These are phyloP conservation scores for Exophiala lecanii-corni DNA, from an alignment of 2,329 filamentous ascomycete species.

Conservation along the genomic window DNA sequence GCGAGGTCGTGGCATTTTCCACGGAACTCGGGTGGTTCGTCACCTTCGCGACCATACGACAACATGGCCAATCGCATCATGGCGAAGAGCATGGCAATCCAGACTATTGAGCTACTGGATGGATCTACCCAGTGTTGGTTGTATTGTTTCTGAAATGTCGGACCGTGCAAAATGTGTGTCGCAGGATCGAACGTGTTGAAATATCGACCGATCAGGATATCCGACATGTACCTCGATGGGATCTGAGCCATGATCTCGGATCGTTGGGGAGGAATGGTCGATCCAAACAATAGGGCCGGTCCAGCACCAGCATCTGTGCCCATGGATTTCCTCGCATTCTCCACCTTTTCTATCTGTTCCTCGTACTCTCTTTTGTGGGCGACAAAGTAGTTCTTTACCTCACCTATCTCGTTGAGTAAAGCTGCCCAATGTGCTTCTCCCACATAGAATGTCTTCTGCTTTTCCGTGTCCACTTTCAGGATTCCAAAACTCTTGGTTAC, in stretches of 20 bases:
- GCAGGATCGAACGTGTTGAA: conserved; percentile 75
- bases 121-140: conserved; percentile 59
- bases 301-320: conserved; percentile 55
- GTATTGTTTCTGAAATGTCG: conserved; percentile 74
- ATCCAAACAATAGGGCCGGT: conserved; percentile 74
- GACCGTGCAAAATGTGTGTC: conserved; percentile 71
- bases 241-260: conserved; percentile 73
- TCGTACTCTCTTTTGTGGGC: conserved; percentile 86
- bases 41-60: conserved; percentile 57
- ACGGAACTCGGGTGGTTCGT: conserved; percentile 60
- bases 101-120: conserved; percentile 53
- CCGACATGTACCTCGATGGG: conserved; percentile 75
- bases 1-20: conserved; percentile 50
- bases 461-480: conserved; percentile 72
- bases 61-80: conserved; percentile 63
- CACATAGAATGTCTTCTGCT: conserved; percentile 72
- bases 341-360: conserved; percentile 71
- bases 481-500: conserved; percentile 72
- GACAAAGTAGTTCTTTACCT: conserved; percentile 87
- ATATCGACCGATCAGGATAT: conserved; percentile 80
- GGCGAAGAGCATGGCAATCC: conserved; percentile 59
- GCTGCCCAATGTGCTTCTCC: conserved; percentile 81
- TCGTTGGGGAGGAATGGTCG: conserved; percentile 63
- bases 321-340: conserved; percentile 59
- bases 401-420: conserved; percentile 75